phyloP scores from a whole-genome alignment of 2,329 filamentous ascomycete species.

The Emmonsia crescens region DNA sequence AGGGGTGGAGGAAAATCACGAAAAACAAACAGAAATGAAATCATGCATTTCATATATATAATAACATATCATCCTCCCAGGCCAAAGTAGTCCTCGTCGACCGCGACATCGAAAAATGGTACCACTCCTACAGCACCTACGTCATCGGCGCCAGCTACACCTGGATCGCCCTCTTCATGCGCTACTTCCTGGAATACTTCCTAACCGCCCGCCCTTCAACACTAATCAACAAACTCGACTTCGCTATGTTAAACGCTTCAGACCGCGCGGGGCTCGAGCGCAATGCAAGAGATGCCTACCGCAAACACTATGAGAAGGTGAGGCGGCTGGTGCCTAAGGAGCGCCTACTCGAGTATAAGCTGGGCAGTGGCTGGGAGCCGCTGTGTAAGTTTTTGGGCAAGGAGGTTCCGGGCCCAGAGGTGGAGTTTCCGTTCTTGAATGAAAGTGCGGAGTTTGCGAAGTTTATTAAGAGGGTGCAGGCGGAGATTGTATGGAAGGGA shows the following conservation, averaged over 20 bases:
- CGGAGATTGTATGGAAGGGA: background rate
- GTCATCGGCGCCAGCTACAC: background rate
- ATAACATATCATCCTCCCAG: background rate
- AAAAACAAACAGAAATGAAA: too few species aligned
- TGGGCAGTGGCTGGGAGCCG: constrained; percentile 32
- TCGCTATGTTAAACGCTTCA: background rate
- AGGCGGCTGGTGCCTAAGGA: background rate
- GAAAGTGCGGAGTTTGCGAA: constrained; percentile 3
- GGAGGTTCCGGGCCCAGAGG: constrained; percentile 5
- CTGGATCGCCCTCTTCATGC: background rate
- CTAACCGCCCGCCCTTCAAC: background rate
- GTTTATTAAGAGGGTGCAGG: background rate
- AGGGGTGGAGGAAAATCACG: too few species aligned
- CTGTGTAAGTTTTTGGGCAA: constrained; percentile 23
- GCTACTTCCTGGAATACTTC: background rate
- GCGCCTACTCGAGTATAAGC: constrained; percentile 17
- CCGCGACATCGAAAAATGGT: constrained; percentile 4
- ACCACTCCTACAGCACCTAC: background rate
- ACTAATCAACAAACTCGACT: background rate
- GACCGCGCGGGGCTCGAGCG: background rate
- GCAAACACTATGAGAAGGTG: background rate
- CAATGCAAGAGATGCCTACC: background rate
- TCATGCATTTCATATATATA: background rate
- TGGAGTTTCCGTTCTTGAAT: constrained; percentile 7
- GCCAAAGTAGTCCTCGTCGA: constrained; percentile 3